Evolutionary conservation across 164 flowering plant genomes (phyloP).

Genomic region (Tetrastigma voinierianum): DNA sequence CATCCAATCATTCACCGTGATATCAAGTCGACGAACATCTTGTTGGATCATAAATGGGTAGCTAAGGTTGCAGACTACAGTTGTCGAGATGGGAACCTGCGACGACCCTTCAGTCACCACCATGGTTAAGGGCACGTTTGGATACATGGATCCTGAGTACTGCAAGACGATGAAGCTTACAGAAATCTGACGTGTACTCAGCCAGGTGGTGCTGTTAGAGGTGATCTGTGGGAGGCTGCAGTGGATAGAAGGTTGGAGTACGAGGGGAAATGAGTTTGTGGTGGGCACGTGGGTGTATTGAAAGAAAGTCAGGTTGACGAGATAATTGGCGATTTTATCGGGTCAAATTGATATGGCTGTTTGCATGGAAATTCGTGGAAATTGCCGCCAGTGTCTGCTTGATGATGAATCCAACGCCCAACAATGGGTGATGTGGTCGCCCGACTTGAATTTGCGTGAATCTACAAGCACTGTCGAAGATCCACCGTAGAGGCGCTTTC

Average conservation of each 20-base stretch:
- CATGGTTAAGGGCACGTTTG: slow-evolving; percentile 25
- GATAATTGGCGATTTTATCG: no score
- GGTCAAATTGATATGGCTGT: no score
- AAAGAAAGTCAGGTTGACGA: no score
- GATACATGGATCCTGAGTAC: slow-evolving; percentile 34
- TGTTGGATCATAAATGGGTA: slow-evolving; percentile 31
- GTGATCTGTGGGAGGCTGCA: slow-evolving; percentile 26
- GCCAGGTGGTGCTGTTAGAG: slow-evolving; percentile 36
- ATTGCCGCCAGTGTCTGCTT: no score
- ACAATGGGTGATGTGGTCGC: no score
- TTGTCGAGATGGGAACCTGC: slow-evolving; percentile 21
- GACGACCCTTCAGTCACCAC: slow-evolving; percentile 26
- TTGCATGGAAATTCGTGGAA: no score
- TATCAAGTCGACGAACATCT: slow-evolving; percentile 34
- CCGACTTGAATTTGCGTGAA: no score
- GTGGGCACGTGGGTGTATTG: slow-evolving; percentile 28
- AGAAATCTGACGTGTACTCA: slow-evolving; percentile 35
- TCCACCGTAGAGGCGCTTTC: no score
- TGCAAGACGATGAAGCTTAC: slow-evolving; percentile 14
- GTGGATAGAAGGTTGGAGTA: not conserved
- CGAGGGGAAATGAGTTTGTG: slow-evolving; percentile 15
- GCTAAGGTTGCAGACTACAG: slow-evolving; percentile 40
- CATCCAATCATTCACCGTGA: slow-evolving; percentile 35
- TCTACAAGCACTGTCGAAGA: no score
- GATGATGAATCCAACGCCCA: no score